Percentiles rank a stretch among this genome's conserved stretches.
Conservation (phyloP, 352 stramenopile genomes). For the Aphanomyces stellatus region DNA sequence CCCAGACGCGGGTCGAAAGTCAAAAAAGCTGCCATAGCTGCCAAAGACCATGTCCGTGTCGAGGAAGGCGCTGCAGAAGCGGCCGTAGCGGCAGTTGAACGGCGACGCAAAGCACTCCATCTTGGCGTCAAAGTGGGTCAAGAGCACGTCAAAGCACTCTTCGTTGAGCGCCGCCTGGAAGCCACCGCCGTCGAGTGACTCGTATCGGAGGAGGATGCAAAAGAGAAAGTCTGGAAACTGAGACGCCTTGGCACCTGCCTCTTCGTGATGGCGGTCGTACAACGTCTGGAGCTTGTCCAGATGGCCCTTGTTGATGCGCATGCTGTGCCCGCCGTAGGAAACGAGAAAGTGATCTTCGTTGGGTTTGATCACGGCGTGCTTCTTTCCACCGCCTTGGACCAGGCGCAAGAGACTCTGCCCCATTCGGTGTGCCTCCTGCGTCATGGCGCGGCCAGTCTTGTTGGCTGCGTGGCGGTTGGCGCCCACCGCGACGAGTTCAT, state of each 20-base stretch:
- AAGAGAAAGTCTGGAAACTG: constrained; percentile 75
- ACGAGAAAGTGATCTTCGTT: constrained; percentile 10
- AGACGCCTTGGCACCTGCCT: constrained; percentile 23
- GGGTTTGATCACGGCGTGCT: constrained; percentile 33
- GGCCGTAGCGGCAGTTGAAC: constrained; percentile 89
- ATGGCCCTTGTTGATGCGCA: constrained; percentile 79
- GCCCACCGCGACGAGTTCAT: constrained; percentile 66
- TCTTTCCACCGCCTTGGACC: constrained; percentile 35
- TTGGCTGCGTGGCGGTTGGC: constrained; percentile 42
- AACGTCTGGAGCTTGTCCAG: constrained; percentile 80
- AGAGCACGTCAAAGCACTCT: constrained; percentile 87
- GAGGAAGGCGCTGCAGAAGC: constrained; percentile 85
- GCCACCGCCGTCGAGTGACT: constrained; percentile 89
- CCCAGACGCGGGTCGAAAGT: constrained; percentile 77
- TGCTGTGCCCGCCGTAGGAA: constrained; percentile 45
- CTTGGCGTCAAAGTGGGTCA: constrained; percentile 84
- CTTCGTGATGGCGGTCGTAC: constrained; percentile 46
- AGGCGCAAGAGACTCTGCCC: constrained; percentile 33
- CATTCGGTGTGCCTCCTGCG: constrained; percentile 33
- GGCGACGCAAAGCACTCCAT: constrained; percentile 93
- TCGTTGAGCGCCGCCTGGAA: constrained; percentile 87
- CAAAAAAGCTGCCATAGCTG: constrained; percentile 90
- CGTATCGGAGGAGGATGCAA: constrained; percentile 85
- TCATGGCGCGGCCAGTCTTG: constrained; percentile 34
- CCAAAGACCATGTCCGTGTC: constrained; percentile 87